These are phyloP conservation scores for Phaeosphaeriaceae sp. DNA, from an alignment of 2,329 filamentous ascomycete genomes.

Conservation along the genomic window DNA sequence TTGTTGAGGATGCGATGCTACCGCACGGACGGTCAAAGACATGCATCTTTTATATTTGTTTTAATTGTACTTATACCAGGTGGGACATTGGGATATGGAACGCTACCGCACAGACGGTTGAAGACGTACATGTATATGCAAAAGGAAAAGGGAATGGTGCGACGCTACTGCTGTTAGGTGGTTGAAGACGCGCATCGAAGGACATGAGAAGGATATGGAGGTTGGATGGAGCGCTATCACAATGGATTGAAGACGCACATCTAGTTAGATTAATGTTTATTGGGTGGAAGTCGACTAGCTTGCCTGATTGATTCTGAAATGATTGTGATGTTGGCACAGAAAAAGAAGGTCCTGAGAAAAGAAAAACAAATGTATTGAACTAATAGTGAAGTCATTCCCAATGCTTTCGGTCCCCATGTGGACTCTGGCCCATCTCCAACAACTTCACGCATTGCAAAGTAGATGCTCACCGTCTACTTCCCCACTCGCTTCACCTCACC, in stretches of 20 bases:
- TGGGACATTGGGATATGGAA: slow-evolving; percentile 12
- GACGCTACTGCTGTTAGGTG: slow-evolving; percentile 26
- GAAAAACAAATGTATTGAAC: too few relatives aligned
- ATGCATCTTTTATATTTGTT: slow-evolving; percentile 13
- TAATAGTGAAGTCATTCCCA: too few relatives aligned
- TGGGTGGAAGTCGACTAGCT: not conserved
- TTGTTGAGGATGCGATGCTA: slow-evolving; percentile 31
- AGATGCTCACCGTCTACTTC: too few relatives aligned
- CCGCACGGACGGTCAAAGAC: slow-evolving; percentile 28
- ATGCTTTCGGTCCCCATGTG: too few relatives aligned
- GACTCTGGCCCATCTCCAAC: too few relatives aligned
- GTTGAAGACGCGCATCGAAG: slow-evolving; percentile 31
- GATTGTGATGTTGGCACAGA: not conserved
- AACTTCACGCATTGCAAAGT: too few relatives aligned
- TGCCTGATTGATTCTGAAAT: not conserved
- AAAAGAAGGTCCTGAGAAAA: too few relatives aligned
- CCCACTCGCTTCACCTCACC: too few relatives aligned
- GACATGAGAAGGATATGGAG: not conserved
- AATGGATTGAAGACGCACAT: slow-evolving; percentile 25
- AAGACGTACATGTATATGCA: slow-evolving; percentile 30
- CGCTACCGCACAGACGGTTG: slow-evolving; percentile 30
- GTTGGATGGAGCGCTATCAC: slow-evolving; percentile 24
- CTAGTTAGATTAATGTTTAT: slow-evolving; percentile 11
- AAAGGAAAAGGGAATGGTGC: slow-evolving; percentile 7
- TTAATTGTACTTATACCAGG: slow-evolving; percentile 4